A percentile compares a stretch with the other conserved stretches of the same genome.
Conservation (phyloP, 163 green algal species). For the Volvox carteri region DNA sequence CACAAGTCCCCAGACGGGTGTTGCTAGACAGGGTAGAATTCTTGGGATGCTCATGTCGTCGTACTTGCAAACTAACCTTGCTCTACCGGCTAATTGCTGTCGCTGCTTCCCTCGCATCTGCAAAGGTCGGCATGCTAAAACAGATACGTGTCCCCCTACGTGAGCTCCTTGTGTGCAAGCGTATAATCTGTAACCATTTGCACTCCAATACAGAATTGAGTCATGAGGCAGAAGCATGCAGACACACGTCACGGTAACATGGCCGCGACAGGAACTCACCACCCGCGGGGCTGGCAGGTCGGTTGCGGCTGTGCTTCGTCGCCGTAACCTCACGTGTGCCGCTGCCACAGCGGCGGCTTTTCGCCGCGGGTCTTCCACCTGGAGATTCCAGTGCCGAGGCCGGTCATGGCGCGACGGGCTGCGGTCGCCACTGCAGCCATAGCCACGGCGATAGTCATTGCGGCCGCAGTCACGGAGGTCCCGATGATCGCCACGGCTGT, state of each 20-base stretch:
- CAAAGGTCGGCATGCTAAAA: too few species aligned
- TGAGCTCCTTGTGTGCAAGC: background rate
- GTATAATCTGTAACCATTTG: background rate
- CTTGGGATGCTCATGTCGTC: background rate
- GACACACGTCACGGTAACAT: background rate
- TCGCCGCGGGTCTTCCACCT: background rate
- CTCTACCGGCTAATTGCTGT: too few species aligned
- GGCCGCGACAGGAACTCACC: background rate
- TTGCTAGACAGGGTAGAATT: background rate
- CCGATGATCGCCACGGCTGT: background rate
- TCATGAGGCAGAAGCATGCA: background rate
- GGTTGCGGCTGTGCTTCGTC: background rate
- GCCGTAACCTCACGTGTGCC: slow-evolving; percentile 15
- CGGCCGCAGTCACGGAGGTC: too few species aligned
- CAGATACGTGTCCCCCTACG: too few species aligned
- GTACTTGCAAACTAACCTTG: background rate
- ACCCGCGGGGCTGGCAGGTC: background rate
- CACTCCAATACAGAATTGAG: background rate
- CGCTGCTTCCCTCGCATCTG: too few species aligned
- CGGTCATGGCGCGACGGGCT: background rate
- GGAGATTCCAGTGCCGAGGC: background rate
- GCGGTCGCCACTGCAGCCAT: background rate
- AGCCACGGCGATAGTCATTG: background rate
- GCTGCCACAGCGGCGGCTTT: background rate
- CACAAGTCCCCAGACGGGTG: too few species aligned